Percentiles rank a stretch among this genome's conserved stretches.
These are phyloP conservation scores for Hygrophila difformis DNA, from an alignment of 257 asterid species.

Conservation along the genomic window DNA sequence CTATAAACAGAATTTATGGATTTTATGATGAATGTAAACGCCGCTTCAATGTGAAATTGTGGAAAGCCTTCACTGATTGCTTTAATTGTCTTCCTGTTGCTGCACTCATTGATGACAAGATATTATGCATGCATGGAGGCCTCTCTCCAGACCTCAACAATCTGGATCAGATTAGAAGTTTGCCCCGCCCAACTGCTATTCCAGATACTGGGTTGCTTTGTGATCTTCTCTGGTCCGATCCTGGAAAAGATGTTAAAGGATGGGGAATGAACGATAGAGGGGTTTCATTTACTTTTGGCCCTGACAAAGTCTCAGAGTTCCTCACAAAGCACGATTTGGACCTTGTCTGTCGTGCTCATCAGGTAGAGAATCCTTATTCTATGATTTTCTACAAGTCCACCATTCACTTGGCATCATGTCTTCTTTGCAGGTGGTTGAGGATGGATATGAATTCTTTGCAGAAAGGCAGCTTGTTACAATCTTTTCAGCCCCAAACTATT, in stretches of 20 bases:
- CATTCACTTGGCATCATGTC: constrained; percentile 4
- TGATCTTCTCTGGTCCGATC: constrained; percentile 57
- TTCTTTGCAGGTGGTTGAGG: constrained; percentile 43
- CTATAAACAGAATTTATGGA: constrained; percentile 51
- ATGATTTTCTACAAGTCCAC: background rate
- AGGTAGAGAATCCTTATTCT: constrained; percentile 26
- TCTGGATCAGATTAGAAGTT: constrained; percentile 39
- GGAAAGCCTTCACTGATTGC: constrained; percentile 54
- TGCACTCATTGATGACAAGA: constrained; percentile 49
- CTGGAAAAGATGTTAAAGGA: constrained; percentile 51
- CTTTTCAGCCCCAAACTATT: constrained; percentile 50
- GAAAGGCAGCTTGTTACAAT: constrained; percentile 52
- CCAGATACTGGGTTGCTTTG: constrained; percentile 58
- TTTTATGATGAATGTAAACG: constrained; percentile 57
- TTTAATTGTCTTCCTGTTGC: constrained; percentile 61
- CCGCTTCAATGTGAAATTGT: constrained; percentile 46
- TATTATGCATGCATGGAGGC: constrained; percentile 60
- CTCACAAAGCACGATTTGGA: constrained; percentile 46
- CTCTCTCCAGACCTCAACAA: constrained; percentile 50
- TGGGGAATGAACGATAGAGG: constrained; percentile 69
- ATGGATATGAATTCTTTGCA: constrained; percentile 52
- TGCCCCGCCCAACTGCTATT: constrained; percentile 51
- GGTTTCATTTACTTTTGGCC: constrained; percentile 53
- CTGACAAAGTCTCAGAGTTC: constrained; percentile 50
- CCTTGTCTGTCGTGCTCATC: constrained; percentile 61